phyloP scores from a whole-genome alignment of 169 alveolate genomes.

The Cryptosporidium viatorum region DNA sequence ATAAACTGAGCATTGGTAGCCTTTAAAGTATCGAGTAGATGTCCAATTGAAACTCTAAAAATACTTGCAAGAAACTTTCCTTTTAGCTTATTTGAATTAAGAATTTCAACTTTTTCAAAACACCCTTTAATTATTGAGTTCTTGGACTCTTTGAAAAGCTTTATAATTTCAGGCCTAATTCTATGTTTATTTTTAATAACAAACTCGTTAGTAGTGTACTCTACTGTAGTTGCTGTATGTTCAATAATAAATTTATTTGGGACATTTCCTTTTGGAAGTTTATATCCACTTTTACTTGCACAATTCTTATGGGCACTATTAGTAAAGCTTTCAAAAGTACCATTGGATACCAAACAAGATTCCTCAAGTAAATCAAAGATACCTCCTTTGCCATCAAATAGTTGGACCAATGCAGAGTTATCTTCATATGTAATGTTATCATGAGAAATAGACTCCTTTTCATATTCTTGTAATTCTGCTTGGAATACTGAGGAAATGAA shows the following conservation, averaged over 20 bases:
- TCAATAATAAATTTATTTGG: conserved; percentile 60
- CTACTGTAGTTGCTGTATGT: conserved; percentile 80
- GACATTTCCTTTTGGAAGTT: conserved; percentile 77
- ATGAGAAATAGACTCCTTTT: conserved; percentile 80
- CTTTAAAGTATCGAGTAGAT: conserved; percentile 71
- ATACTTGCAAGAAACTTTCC: conserved; percentile 80
- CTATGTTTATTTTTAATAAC: conserved; percentile 79
- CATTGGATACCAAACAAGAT: conserved; percentile 79
- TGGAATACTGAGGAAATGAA: conserved; percentile 92
- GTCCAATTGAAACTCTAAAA: conserved; percentile 78
- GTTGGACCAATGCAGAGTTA: conserved; percentile 45
- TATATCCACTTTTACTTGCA: conserved; percentile 69
- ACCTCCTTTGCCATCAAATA: conserved; percentile 77
- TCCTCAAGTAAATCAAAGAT: conserved; percentile 79
- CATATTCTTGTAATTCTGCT: conserved; percentile 89
- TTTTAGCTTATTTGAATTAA: conserved; percentile 77
- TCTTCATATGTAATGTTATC: conserved; percentile 71
- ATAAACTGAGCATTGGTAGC: conserved; percentile 78
- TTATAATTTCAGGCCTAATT: conserved; percentile 75
- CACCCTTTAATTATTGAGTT: conserved; percentile 63
- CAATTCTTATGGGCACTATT: conserved; percentile 78
- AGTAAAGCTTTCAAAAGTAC: conserved; percentile 78
- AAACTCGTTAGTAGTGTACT: conserved; percentile 78
- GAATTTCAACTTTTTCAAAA: conserved; percentile 76
- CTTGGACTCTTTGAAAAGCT: conserved; percentile 71